Evolutionary conservation across 306 rosid genomes (phyloP).

Genomic region (Benincasa hispida): DNA sequence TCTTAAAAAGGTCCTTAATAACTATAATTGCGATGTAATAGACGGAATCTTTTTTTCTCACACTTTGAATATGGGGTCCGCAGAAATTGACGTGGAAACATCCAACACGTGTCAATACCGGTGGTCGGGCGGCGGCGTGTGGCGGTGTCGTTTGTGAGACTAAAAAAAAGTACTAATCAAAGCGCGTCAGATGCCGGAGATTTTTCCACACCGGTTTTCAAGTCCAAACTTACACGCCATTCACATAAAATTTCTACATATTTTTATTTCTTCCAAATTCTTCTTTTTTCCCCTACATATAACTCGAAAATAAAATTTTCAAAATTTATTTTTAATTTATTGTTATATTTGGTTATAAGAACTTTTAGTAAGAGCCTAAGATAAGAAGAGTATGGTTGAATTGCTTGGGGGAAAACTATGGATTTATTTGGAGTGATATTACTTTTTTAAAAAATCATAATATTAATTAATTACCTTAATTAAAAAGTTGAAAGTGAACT

Average conservation of each 20-base stretch:
- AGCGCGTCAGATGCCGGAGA: not conserved
- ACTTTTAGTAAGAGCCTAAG: not conserved
- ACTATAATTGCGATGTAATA: no score
- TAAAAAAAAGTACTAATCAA: not conserved
- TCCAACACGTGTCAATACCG: not conserved
- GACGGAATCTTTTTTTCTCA: no score
- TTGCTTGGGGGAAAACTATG: not conserved
- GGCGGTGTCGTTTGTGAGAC: not conserved
- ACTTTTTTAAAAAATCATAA: not conserved
- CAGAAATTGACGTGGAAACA: not conserved
- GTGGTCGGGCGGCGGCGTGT: not conserved
- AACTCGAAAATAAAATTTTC: not conserved
- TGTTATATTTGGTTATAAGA: not conserved
- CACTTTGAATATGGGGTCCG: not conserved
- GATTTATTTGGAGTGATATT: not conserved
- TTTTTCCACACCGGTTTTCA: not conserved
- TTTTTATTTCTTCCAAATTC: not conserved
- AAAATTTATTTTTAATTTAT: not conserved
- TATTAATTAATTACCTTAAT: no score
- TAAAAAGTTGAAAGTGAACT: no score
- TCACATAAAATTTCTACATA: not conserved
- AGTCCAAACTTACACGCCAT: not conserved
- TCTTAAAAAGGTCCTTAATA: no score
- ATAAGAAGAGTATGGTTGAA: not conserved
- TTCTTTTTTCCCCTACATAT: not conserved